These are phyloP conservation scores for Xylariaceae sp. DNA, from an alignment of 2,329 filamentous ascomycete species.

Conservation along the genomic window DNA sequence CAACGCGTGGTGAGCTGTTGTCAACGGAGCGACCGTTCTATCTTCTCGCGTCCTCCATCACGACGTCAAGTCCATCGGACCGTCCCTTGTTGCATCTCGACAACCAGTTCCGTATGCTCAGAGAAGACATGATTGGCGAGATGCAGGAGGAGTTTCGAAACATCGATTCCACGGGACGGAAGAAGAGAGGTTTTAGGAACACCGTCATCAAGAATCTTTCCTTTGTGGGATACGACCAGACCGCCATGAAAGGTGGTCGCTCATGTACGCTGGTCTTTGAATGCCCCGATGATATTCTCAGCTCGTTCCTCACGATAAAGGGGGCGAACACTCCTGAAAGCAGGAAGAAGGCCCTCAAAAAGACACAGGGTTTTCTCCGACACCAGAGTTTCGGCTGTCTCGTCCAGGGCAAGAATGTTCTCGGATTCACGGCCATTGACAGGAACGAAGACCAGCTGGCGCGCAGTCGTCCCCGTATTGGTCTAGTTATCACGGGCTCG, in stretches of 20 bases:
- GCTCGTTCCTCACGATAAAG: conserved; percentile 33
- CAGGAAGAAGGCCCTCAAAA: conserved; percentile 42
- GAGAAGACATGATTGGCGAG: conserved; percentile 66
- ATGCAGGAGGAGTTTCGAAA: conserved; percentile 53
- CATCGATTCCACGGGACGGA: conserved; percentile 38
- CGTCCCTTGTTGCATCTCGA: conserved; percentile 53
- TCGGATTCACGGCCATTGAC: conserved; percentile 49
- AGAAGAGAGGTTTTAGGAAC: conserved; percentile 27
- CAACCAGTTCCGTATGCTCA: conserved; percentile 65
- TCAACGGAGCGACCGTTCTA: conserved; percentile 52
- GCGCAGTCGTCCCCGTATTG: conserved; percentile 25
- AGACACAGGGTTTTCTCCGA: conserved; percentile 48
- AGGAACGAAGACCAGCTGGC: conserved; percentile 24
- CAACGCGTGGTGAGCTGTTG: conserved; percentile 59
- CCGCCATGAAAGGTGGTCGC: conserved; percentile 28
- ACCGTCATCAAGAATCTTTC: conserved; percentile 29
- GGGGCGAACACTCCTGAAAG: conserved; percentile 14
- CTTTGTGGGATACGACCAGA: conserved; percentile 36
- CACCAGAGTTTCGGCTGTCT: conserved; percentile 60
- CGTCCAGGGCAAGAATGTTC: conserved; percentile 43
- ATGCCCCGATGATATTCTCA: conserved; percentile 39
- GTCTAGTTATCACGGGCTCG: conserved; percentile 35
- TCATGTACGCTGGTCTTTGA: conserved; percentile 39
- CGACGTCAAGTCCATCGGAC: conserved; percentile 32
- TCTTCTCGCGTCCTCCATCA: conserved; percentile 46